Base-by-base conservation (phyloP, 1,284 basidiomycete species). In the Vanrija sp. region DNA sequence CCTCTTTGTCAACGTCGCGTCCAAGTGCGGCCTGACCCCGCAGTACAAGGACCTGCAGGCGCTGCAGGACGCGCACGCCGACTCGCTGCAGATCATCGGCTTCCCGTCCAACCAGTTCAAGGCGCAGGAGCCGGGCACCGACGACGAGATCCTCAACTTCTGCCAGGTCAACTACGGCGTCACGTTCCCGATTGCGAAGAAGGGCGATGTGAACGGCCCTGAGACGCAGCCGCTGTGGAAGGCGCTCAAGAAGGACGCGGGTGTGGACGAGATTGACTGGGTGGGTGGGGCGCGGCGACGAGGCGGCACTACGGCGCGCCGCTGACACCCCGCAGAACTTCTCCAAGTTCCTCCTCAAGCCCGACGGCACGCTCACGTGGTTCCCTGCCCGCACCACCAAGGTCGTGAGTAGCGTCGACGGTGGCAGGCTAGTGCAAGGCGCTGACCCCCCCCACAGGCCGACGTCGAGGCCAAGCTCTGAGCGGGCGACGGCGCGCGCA, bases 31-130 rank as follows among this genome's bases (percentile, higher is more conserved):
- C 29, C 90, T 93, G 68, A 91, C 90, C 6, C 87, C 88, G 9
- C 91, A 95, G 75, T 93, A 93, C 78, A 87, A 84, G 71, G 89
- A 89, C 61, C 82, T 96, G 19, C 89, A 96, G 77, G 80, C 79
- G 7, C 78, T 96, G 38, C 85, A 93, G 75, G 85, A 92, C 64
- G 90, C 91, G 75, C 86, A 92, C 80, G 86, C 87, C 65, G 80
- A 83, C 57, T 88, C 81, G 16, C 81, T 95, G 52, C 80, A 86
- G 57, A 83, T 94, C 65, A 80, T 95, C 55, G 91, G 92, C 2
- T 94, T 94, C 81, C 91, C 91, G 29, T 93, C 86, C 79, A 94
- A 95, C 74, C 91, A 93, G 80, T 77, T 79, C 66, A 73, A 71
- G 44, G 68, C 83, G 2, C 89, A 92, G 76, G 89, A 92, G 67